phyloP scores from a whole-genome alignment of 164 flowering plant genomes.

The Cinnamomum micranthum region DNA sequence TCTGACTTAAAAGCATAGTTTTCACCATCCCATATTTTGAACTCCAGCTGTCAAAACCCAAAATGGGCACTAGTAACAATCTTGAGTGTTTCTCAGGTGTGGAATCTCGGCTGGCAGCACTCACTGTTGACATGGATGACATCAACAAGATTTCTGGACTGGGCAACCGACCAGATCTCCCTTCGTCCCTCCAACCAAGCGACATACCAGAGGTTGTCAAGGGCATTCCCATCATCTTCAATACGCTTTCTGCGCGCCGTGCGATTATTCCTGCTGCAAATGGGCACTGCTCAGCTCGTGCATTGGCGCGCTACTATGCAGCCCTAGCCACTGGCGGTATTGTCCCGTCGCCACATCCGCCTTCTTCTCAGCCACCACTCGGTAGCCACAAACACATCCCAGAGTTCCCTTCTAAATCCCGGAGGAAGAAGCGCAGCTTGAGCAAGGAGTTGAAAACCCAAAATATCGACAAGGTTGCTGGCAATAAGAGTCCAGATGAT shows the following conservation, averaged over 20 bases:
- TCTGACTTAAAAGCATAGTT: not conserved
- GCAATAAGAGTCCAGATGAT: not conserved
- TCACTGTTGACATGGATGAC: slow-evolving; percentile 64
- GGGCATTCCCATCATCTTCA: slow-evolving; percentile 59
- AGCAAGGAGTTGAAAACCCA: slow-evolving; percentile 16
- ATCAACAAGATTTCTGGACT: slow-evolving; percentile 33
- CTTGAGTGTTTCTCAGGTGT: slow-evolving; percentile 51
- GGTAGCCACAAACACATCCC: slow-evolving; percentile 90
- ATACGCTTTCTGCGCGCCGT: slow-evolving; percentile 64
- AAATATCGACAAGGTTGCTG: not conserved
- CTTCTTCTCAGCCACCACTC: slow-evolving; percentile 52
- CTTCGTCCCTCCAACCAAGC: slow-evolving; percentile 50
- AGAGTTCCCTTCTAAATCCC: slow-evolving; percentile 39
- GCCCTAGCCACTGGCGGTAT: slow-evolving; percentile 63
- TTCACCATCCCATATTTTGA: slow-evolving; percentile 1
- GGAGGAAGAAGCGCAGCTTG: slow-evolving; percentile 22
- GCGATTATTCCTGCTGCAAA: slow-evolving; percentile 96
- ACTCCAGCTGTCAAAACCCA: not conserved
- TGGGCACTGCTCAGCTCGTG: slow-evolving; percentile 98
- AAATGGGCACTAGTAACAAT: not conserved
- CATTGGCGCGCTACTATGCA: slow-evolving; percentile 96
- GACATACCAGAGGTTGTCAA: slow-evolving; percentile 37
- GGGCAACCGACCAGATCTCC: slow-evolving; percentile 41
- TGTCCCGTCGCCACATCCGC: slow-evolving; percentile 69
- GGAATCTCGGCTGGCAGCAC: slow-evolving; percentile 87